Percentiles rank a stretch among this genome's conserved stretches.
Conservation (phyloP, 352 stramenopile species). For the Pythium graminicola region DNA sequence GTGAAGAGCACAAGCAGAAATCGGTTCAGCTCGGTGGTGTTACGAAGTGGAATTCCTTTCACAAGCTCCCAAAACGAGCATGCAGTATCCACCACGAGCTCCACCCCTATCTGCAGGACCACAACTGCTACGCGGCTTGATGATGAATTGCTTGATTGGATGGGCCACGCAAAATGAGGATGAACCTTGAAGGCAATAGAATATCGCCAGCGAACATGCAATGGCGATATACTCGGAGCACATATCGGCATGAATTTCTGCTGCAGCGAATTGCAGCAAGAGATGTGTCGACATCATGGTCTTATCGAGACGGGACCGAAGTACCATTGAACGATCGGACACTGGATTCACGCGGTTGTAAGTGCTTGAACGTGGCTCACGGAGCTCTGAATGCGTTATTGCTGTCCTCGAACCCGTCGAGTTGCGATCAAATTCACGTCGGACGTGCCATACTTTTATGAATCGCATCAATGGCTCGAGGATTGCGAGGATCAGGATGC, state of each 20-base stretch:
- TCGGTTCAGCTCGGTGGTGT: background rate
- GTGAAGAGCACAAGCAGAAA: slow-evolving; percentile 15
- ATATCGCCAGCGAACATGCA: slow-evolving; percentile 26
- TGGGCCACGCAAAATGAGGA: slow-evolving; percentile 18
- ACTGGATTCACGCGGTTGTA: background rate
- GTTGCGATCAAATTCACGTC: background rate
- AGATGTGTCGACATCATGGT: background rate
- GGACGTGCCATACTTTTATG: slow-evolving; percentile 8
- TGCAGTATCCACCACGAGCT: slow-evolving; percentile 24
- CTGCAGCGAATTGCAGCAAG: slow-evolving; percentile 9
- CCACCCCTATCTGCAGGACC: slow-evolving; percentile 17
- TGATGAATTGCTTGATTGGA: background rate
- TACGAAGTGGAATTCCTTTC: slow-evolving; percentile 18
- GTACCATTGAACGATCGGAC: background rate
- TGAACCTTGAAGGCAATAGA: slow-evolving; percentile 21
- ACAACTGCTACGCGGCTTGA: background rate
- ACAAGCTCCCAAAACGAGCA: slow-evolving; percentile 25
- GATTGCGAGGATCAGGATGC: slow-evolving; percentile 2
- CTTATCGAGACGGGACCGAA: background rate
- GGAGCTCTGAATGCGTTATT: background rate
- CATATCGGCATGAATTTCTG: slow-evolving; percentile 26
- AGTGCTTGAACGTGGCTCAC: background rate
- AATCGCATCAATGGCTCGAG: slow-evolving; percentile 9
- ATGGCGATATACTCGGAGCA: slow-evolving; percentile 39
- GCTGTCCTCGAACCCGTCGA: background rate